phyloP scores from a whole-genome alignment of 371 early-diverging fungal genomes.

The Lichtheimia ramosa region DNA sequence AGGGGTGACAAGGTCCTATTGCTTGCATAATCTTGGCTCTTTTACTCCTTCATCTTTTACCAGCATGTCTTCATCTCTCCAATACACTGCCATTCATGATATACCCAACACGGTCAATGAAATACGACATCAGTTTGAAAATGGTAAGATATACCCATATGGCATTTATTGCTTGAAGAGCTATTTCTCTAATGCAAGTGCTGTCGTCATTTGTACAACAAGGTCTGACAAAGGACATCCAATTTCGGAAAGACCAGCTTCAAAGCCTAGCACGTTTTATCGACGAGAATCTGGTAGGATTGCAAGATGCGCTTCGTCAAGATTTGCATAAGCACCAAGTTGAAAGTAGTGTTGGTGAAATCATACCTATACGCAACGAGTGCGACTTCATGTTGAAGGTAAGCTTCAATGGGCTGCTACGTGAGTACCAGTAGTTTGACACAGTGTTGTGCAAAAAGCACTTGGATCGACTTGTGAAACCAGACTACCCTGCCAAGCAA shows the following conservation, averaged over 20 bases:
- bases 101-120: constrained; percentile 36
- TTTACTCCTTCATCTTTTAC: background rate
- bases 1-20: too few relatives aligned
- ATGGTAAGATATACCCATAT: constrained; percentile 29
- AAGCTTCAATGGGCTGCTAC: background rate
- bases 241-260: constrained; percentile 78
- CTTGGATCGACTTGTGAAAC: constrained; percentile 34
- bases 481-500: constrained; percentile 24
- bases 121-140: constrained; percentile 46
- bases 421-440: background rate
- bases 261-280: constrained; percentile 60
- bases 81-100: constrained; percentile 24
- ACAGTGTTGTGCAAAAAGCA: constrained; percentile 12
- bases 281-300: constrained; percentile 61
- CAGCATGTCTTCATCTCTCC: background rate
- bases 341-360: constrained; percentile 61
- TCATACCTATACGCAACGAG: constrained; percentile 66
- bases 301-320: constrained; percentile 64
- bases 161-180: constrained; percentile 1
- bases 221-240: constrained; percentile 56
- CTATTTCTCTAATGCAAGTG: constrained; percentile 42
- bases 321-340: constrained; percentile 67
- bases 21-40: background rate
- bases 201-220: constrained; percentile 38
- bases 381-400: constrained; percentile 57